Evolutionary conservation across 768 basidiomycete genomes (phyloP), one percentile per base, ranked within the genome.

Genomic region (Mycena epipterygia): DNA sequence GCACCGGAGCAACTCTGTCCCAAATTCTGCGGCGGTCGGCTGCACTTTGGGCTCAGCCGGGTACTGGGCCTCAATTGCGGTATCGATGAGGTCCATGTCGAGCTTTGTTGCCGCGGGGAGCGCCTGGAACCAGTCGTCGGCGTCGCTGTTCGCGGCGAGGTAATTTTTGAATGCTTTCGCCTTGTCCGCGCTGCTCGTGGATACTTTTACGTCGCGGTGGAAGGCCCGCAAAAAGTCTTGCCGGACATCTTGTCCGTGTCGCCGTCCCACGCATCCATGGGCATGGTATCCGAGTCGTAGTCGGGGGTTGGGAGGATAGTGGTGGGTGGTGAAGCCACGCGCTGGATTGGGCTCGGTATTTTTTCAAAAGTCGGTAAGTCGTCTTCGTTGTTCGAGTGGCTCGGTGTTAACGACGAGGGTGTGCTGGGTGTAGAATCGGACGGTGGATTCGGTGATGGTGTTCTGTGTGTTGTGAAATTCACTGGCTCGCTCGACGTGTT

Each of bases 61-160:
- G 23, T 61, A 61, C 25, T 61, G 44, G 44, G 33, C 44, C 44
- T 61, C 46, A n/a, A 48, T 42, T 7, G 56, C 39, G 27, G 14
- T 42, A 25, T 58, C 56, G 19, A 58, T 58, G 37, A 58, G 39
- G 41, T 61, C 59, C 59, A 61, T 61, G 46, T 61, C 46, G 46
- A 25, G 11, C 23, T 48, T 48, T 0, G 59, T 61, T 3, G 59
- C 46, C 2, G 44, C 46, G 0, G 44, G 30, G 46, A 48, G 59
- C n/a, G 44, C 23, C 44, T 61, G 3, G 44, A 8, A 61, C 59
- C 59, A 61, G 59, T 35, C n/a, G 32, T 61, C 46, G 16, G 32
- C 33, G n/a, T 61, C 59, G 59, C 46, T 61, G 59, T 37, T 27
- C 4, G 46, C 12, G 32, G 16, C 33, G 14, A 61, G 44, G 44